These are phyloP conservation scores for Puccinellia tenuiflora DNA, from an alignment of 176 grass and related monocot genomes.

Conservation along the genomic window DNA sequence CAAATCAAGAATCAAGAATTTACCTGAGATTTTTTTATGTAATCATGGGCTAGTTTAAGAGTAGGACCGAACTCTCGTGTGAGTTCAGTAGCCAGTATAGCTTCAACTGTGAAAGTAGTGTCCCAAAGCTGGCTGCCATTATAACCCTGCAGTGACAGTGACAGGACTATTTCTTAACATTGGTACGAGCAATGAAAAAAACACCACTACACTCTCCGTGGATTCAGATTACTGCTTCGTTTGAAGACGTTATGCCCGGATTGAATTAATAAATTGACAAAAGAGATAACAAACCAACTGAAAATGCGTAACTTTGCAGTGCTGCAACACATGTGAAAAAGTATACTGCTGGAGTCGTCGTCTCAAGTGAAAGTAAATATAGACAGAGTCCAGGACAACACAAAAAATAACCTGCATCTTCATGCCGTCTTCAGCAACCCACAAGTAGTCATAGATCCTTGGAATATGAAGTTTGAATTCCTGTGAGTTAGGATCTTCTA, in stretches of 20 bases:
- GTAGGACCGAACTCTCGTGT: constrained; percentile 48
- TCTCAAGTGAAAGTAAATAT: neutral
- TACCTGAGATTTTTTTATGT: constrained; percentile 66
- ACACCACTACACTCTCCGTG: neutral
- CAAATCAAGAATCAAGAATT: neutral
- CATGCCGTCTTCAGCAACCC: constrained; percentile 98
- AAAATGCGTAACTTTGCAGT: neutral
- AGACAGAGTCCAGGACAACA: neutral
- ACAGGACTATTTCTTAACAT: neutral
- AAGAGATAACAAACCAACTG: neutral
- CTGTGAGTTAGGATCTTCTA: constrained; percentile 81
- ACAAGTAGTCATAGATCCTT: constrained; percentile 67
- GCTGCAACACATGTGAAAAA: neutral
- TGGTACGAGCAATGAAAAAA: neutral
- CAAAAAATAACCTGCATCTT: constrained; percentile 70
- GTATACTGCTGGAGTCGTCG: neutral
- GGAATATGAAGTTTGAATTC: constrained; percentile 82
- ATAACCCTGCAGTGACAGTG: constrained; percentile 44
- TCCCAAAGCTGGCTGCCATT: constrained; percentile 92
- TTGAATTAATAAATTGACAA: neutral
- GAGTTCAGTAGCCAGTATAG: constrained; percentile 60
- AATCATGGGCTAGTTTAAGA: constrained; percentile 61
- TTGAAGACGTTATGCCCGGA: neutral
- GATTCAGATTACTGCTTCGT: neutral
- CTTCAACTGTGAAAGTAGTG: constrained; percentile 72